phyloP scores from a whole-genome alignment of 1,139 yeast genomes.

The Pichia kudriavzevii region DNA sequence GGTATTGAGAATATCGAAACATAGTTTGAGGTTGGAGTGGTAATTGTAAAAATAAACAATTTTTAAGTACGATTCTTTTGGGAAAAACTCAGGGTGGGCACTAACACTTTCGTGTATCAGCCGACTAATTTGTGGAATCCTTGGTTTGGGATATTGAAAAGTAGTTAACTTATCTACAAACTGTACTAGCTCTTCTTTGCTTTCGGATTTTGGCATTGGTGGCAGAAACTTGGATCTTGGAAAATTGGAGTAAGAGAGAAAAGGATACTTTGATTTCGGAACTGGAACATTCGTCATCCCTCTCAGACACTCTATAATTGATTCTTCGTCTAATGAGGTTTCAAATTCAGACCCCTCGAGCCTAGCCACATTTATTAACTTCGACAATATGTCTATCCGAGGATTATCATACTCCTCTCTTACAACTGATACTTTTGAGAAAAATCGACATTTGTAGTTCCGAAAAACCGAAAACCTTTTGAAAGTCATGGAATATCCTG shows the following conservation, averaged over 20 bases:
- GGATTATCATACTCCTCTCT: too few relatives aligned
- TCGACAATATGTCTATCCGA: too few relatives aligned
- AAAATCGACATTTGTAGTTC: too few relatives aligned
- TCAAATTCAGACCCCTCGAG: conserved; percentile 11
- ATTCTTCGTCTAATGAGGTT: conserved; percentile 14
- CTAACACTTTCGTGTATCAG: conserved; percentile 13
- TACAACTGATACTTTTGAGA: too few relatives aligned
- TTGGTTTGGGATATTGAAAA: conserved; percentile 12
- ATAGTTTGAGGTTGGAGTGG: conserved; percentile 12
- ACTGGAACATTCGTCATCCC: conserved; percentile 18
- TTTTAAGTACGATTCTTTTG: conserved; percentile 18
- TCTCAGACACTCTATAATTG: conserved; percentile 17
- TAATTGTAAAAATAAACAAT: conserved; percentile 18
- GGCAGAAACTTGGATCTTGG: conserved; percentile 17
- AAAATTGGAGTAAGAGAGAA: conserved; percentile 15
- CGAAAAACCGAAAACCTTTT: too few relatives aligned
- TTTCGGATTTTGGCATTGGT: conserved; percentile 9
- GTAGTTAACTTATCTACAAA: conserved; percentile 17
- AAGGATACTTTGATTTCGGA: conserved; percentile 14
- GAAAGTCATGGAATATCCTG: too few relatives aligned
- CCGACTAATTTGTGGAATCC: conserved; percentile 10
- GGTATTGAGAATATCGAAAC: conserved; percentile 14
- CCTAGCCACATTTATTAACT: too few relatives aligned
- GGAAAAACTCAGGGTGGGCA: conserved; percentile 12
- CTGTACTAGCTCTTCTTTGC: conserved; percentile 11